Evolutionary conservation across 441 rosid genomes (phyloP), one percentile per base, ranked within the genome.

Genomic region (Brassica hybrid): DNA sequence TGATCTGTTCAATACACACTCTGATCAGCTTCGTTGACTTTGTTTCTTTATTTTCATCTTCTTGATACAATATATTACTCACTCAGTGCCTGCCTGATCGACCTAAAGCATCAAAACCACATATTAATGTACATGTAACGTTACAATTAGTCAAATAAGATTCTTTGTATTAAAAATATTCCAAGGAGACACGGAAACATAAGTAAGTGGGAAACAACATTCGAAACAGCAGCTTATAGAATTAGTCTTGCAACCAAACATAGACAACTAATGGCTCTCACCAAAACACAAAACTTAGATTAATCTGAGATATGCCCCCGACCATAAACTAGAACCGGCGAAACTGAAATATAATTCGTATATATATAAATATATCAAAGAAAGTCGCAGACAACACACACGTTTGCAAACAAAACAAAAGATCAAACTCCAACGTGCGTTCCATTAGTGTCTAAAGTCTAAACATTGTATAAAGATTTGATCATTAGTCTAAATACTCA

Each of bases 191-290:
- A 57, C 8, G 58, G 18, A 65, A 19, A 68, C 78, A 69, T 45
- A 16, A 57, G 68, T 57, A 75, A 74, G 82, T 79, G 79, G 82
- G 63, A 71, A 71, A 80, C 82, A 69, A 79, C 79, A 71, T 79
- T 79, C 0, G 79, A 79, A 78, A 69, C 78, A 68, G 71, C 75
- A 70, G 21, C 16, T 65, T 75, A 69, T 79, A 75, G 79, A 79
- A 25, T 9, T 7, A 25, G 69, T 75, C 73, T 6, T 12, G n/a
- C 71, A 6, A 50, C 57, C 57, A 50, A 48, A 62, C 68, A n/a
- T 30, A 62, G 23, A 61, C 13, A 77, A 23, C 36, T 63, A 45
- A 14, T 9, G 11, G 45, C 45, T 38, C 45, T 38, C n/a, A 43
- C 50, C 19, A 19, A 58, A 67, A 63, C 52, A 17, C 52, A 64